phyloP scores from a whole-genome alignment of 306 rosid genomes.

The Citrullus amarus region DNA sequence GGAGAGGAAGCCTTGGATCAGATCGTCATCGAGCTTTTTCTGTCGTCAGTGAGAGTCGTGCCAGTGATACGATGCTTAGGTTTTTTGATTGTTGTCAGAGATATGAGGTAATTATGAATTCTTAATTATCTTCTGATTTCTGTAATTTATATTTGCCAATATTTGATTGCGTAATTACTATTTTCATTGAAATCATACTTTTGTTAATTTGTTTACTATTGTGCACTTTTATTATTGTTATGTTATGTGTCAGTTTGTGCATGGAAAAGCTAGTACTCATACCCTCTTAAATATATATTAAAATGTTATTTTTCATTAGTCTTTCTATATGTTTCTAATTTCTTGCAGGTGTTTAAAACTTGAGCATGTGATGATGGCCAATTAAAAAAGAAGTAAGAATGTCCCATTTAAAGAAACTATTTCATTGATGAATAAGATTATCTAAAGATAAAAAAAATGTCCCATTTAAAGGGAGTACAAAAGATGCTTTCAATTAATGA shows the following conservation, averaged over 20 bases:
- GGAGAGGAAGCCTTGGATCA: slow-evolving; percentile 75
- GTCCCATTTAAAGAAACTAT: no score
- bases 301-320: neutral
- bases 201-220: slow-evolving; percentile 1
- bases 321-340: neutral
- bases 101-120: slow-evolving; percentile 53
- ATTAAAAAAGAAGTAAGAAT: neutral
- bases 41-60: slow-evolving; percentile 79
- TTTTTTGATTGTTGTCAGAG: slow-evolving; percentile 65
- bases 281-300: neutral
- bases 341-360: neutral
- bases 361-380: neutral
- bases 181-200: neutral
- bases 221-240: neutral
- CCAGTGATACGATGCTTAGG: slow-evolving; percentile 62
- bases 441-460: no score
- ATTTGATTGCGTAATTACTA: neutral
- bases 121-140: slow-evolving; percentile 2
- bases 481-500: neutral
- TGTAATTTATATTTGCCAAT: neutral
- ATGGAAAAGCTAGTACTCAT: neutral
- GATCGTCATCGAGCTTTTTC: slow-evolving; percentile 74
- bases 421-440: no score
- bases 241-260: neutral
- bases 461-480: no score